phyloP scores from a whole-genome alignment of 768 basidiomycete species.

The Kwoniella dendrophila region DNA sequence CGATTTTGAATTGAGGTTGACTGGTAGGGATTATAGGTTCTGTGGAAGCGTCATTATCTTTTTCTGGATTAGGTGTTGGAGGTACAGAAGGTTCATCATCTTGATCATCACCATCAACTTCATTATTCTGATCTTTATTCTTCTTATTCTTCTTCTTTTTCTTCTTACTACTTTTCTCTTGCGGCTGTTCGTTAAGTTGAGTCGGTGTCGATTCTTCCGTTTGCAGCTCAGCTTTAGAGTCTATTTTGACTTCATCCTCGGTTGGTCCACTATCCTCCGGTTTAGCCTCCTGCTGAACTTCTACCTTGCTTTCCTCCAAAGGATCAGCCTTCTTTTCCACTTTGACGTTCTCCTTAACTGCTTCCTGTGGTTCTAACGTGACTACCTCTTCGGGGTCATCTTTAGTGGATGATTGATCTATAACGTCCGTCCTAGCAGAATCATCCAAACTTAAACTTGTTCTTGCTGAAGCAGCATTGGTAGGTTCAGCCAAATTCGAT shows the following conservation, averaged over 20 bases:
- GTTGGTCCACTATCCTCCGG: no score
- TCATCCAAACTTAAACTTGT: conserved; percentile 48
- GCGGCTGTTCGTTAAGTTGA: neutral
- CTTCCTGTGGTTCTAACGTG: neutral
- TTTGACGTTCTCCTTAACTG: conserved; percentile 20
- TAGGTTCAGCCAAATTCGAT: conserved; percentile 24
- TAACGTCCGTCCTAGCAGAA: conserved; percentile 26
- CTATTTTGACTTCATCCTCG: no score
- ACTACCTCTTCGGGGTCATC: no score
- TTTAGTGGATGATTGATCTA: no score
- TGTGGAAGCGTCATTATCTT: neutral
- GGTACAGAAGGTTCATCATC: neutral
- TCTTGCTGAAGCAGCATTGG: conserved; percentile 30
- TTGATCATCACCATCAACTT: conserved; percentile 10
- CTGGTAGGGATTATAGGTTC: neutral
- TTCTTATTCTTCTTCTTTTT: conserved; percentile 26
- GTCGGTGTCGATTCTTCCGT: neutral
- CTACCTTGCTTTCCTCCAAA: no score
- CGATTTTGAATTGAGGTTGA: neutral
- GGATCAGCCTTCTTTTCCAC: no score
- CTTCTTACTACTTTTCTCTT: conserved; percentile 1
- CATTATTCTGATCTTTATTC: neutral
- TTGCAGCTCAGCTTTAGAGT: conserved; percentile 1
- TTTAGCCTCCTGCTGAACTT: no score
- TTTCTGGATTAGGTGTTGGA: neutral